Evolutionary conservation across 495 filamentous ascomycete species (phyloP).

Genomic region (Chlorociboria aeruginascens): DNA sequence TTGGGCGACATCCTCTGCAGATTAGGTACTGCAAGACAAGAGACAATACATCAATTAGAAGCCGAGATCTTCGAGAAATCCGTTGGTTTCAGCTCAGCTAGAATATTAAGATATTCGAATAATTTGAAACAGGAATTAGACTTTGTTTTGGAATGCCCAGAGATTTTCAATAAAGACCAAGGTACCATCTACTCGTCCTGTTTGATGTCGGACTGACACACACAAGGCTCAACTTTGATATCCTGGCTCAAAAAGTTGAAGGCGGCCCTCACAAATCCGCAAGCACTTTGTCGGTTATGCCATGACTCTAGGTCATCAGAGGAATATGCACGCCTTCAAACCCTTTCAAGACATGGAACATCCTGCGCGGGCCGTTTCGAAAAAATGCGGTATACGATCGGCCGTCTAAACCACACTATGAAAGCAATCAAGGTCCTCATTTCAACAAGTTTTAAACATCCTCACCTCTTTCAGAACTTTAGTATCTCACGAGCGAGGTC

Average conservation of each 20-base stretch:
- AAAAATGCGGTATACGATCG: conserved; percentile 5
- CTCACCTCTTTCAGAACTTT: conserved; percentile 5
- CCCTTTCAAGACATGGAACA: not conserved
- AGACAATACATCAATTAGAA: too few species aligned
- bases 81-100: too few species aligned
- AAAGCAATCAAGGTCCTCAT: conserved; percentile 5
- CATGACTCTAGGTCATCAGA: not conserved
- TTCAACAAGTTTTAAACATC: not conserved
- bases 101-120: too few species aligned
- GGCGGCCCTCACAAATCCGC: too few species aligned
- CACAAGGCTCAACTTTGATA: not conserved
- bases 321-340: not conserved
- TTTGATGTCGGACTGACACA: not conserved
- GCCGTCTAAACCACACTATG: conserved; percentile 5
- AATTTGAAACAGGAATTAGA: too few species aligned
- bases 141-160: too few species aligned
- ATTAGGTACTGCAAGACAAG: too few species aligned
- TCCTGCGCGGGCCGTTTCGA: not conserved
- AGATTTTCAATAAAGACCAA: too few species aligned
- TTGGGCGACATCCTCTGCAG: not conserved
- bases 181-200: too few species aligned
- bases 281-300: not conserved
- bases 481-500: not conserved
- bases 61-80: too few species aligned
- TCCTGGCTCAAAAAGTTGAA: not conserved